Evolutionary conservation across 2,329 filamentous ascomycete species (phyloP), one percentile per base, ranked within the genome.

Genomic region (Nemania serpens): DNA sequence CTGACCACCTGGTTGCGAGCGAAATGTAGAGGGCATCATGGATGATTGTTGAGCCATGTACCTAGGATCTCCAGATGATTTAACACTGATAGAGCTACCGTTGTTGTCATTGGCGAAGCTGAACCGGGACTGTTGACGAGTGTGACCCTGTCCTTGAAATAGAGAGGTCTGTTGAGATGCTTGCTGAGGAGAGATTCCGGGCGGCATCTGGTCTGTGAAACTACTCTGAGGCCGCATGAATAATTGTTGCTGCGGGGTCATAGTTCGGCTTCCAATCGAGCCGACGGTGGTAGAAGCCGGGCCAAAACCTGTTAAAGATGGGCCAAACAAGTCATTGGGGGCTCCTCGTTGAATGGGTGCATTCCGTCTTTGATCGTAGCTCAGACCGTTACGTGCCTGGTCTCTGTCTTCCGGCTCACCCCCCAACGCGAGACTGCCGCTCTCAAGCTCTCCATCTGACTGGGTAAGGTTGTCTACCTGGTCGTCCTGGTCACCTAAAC

Each of bases 381-480:
- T 73, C 68, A 83, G 79, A 41, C 76, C 76, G 51, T 85, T 84
- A 17, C 81, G 79, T 17, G 75, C 71, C 46, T 77, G 76, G 20
- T 91, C 88, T 63, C 85, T 83, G 67, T 96, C 92, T 73, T 98
- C 94, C 0, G 94, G 94, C 73, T 98, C 94, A 45, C 94, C 94
- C 59, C 94, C 94, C 17, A 98, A 82, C 60, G 96, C 93, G 59
- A 95, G 81, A 73, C 94, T 98, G 13, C 87, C 86, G 67, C 90
- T 90, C 75, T 95, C 93, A 1, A 87, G 86, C 58, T 90, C 89
- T 59, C 91, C 91, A 65, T 97, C 93, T 0, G 82, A 82, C 3
- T 77, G 73, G 48, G 82, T 81, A 5, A 73, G 72, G 2, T 72
- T 72, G 22, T 83, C 82, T 1, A 73, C 67, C 22, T 76, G 76